Conservation (phyloP, 2,329 filamentous ascomycete genomes). For the Penicillium expansum region DNA sequence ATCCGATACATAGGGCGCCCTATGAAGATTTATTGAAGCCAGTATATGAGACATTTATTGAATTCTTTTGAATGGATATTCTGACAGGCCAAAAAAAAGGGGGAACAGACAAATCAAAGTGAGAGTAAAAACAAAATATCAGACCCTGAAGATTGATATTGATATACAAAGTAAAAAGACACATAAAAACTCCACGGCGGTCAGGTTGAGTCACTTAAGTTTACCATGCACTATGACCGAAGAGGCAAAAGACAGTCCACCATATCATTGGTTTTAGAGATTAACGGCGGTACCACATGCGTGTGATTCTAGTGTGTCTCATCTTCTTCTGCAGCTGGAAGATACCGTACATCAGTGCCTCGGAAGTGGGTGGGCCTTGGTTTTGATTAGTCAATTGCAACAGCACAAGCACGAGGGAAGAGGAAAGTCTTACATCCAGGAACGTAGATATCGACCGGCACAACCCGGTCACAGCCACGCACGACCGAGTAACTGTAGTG, state of each 20-base stretch:
- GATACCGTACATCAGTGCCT: conserved; percentile 62
- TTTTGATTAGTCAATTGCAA: conserved; percentile 11
- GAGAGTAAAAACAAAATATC: conserved; percentile 5
- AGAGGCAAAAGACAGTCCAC: conserved; percentile 12
- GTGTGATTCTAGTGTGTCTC: conserved; percentile 56
- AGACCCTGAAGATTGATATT: conserved; percentile 11
- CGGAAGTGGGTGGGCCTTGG: conserved; percentile 52
- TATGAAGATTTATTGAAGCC: neutral
- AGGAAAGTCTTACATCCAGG: conserved; percentile 65
- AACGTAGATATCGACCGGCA: conserved; percentile 84
- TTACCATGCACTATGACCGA: conserved; percentile 16
- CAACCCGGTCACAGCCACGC: conserved; percentile 73
- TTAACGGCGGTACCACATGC: conserved; percentile 58
- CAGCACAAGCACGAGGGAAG: neutral
- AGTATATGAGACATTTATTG: neutral
- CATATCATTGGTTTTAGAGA: conserved; percentile 2
- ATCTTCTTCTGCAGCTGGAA: conserved; percentile 81
- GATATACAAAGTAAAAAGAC: conserved; percentile 26
- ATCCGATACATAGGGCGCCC: neutral
- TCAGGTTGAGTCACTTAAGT: conserved; percentile 16
- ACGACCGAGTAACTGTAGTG: conserved; percentile 82
- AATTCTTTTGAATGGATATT: conserved; percentile 19
- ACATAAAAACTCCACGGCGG: conserved; percentile 23
- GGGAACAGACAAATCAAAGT: conserved; percentile 1
- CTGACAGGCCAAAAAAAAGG: conserved; percentile 5